Conservation (phyloP, 805 yeast genomes). For the Kuraishia hungarica region DNA sequence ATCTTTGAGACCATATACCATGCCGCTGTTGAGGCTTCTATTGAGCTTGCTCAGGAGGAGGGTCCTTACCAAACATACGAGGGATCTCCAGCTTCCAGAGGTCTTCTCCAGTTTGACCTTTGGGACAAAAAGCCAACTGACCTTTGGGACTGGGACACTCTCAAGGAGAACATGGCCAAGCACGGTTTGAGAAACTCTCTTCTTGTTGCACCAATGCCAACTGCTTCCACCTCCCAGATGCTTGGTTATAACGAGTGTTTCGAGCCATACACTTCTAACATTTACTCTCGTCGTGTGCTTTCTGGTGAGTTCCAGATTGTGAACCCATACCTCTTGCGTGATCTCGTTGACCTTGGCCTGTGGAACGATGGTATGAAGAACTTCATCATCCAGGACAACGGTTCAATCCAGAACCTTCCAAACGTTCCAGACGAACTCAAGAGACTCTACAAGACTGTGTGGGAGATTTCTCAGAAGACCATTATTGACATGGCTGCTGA, state of each 20-base stretch:
- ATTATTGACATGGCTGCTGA: slow-evolving; percentile 84
- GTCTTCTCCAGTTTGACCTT: slow-evolving; percentile 76
- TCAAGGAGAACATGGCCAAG: slow-evolving; percentile 49
- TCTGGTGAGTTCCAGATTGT: slow-evolving; percentile 94
- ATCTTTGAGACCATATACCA: slow-evolving; percentile 95
- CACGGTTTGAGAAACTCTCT: slow-evolving; percentile 83
- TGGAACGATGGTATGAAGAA: slow-evolving; percentile 81
- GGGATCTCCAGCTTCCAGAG: slow-evolving; percentile 90
- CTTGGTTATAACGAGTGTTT: slow-evolving; percentile 92
- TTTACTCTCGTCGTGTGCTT: slow-evolving; percentile 82
- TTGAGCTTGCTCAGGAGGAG: slow-evolving; percentile 61
- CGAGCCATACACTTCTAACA: slow-evolving; percentile 92
- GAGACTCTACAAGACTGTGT: slow-evolving; percentile 82
- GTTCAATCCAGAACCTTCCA: slow-evolving; percentile 75
- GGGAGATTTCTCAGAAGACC: slow-evolving; percentile 88
- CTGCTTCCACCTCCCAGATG: slow-evolving; percentile 95
- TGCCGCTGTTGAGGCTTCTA: slow-evolving; percentile 82
- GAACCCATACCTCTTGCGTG: slow-evolving; percentile 77
- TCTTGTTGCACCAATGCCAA: slow-evolving; percentile 93
- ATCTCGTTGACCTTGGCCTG: slow-evolving; percentile 69
- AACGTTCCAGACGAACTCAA: slow-evolving; percentile 70
- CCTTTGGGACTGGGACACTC: slow-evolving; percentile 67
- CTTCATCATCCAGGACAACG: slow-evolving; percentile 65
- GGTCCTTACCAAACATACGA: slow-evolving; percentile 69
- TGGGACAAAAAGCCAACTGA: slow-evolving; percentile 78